These are phyloP conservation scores for Oryza glaberrima DNA, from an alignment of 176 grass and related monocot species.

Conservation along the genomic window DNA sequence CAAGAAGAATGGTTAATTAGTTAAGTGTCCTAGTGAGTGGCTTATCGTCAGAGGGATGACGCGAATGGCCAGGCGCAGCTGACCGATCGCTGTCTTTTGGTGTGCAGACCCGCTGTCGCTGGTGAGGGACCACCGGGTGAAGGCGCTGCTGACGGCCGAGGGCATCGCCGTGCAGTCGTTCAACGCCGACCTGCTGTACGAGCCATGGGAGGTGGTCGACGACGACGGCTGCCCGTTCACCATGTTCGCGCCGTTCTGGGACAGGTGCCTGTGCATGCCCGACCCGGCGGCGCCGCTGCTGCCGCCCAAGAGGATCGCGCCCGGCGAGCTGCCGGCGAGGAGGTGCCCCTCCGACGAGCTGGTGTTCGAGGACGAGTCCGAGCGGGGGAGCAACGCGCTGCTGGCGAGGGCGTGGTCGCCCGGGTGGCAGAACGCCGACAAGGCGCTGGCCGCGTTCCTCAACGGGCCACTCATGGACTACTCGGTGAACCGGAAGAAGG, in stretches of 20 bases:
- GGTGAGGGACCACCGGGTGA: slow-evolving; percentile 79
- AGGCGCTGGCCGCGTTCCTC: slow-evolving; percentile 70
- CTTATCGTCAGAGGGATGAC: slow-evolving; percentile 30
- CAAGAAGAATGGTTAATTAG: not conserved
- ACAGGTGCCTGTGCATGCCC: slow-evolving; percentile 84
- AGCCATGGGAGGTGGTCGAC: slow-evolving; percentile 97
- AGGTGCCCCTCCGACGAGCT: slow-evolving; percentile 69
- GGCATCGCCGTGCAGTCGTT: slow-evolving; percentile 88
- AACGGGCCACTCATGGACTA: slow-evolving; percentile 88
- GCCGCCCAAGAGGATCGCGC: slow-evolving; percentile 80
- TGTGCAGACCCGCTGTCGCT: slow-evolving; percentile 89
- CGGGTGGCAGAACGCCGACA: slow-evolving; percentile 95
- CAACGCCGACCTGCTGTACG: slow-evolving; percentile 95
- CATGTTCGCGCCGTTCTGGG: slow-evolving; percentile 96
- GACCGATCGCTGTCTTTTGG: slow-evolving; percentile 53
- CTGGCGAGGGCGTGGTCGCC: slow-evolving; percentile 96
- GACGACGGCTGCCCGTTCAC: slow-evolving; percentile 77
- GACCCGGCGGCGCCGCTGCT: slow-evolving; percentile 82
- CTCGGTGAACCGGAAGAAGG: slow-evolving; percentile 80
- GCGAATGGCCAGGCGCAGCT: slow-evolving; percentile 44
- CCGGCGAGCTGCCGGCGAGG: slow-evolving; percentile 53
- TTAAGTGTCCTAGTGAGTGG: not conserved
- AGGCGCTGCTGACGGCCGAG: slow-evolving; percentile 70
- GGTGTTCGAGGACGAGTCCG: slow-evolving; percentile 87
- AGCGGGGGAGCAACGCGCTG: slow-evolving; percentile 93